Conservation (phyloP, 2,329 filamentous ascomycete species). For the Acephala macrosclerotiorum region DNA sequence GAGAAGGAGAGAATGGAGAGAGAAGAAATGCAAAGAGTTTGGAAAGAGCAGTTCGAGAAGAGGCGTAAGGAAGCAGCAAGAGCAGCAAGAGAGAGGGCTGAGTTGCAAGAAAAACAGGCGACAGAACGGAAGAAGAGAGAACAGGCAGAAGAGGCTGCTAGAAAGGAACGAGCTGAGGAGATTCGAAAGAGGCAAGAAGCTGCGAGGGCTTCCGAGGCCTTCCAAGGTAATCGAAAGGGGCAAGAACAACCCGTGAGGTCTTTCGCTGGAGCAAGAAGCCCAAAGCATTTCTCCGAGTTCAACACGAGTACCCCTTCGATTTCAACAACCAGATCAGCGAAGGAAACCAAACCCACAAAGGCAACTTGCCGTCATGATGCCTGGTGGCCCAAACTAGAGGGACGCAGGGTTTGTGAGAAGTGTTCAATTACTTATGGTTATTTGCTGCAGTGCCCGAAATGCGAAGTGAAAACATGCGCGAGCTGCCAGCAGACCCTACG, state of each 20-base stretch:
- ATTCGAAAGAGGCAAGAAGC: no score
- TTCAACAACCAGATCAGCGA: neutral
- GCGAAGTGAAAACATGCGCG: slow-evolving; percentile 33
- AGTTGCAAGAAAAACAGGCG: slow-evolving; percentile 22
- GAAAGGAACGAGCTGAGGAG: slow-evolving; percentile 25
- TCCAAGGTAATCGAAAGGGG: neutral
- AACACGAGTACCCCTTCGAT: slow-evolving; percentile 5
- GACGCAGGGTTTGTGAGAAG: slow-evolving; percentile 25
- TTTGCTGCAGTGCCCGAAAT: slow-evolving; percentile 35
- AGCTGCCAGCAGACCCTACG: slow-evolving; percentile 24
- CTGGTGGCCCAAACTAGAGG: slow-evolving; percentile 37
- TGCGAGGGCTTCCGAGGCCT: no score
- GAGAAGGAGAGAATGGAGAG: slow-evolving; percentile 3
- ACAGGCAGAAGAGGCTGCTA: slow-evolving; percentile 27
- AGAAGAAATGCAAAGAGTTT: no score
- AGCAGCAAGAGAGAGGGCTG: slow-evolving; percentile 18
- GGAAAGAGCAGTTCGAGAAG: neutral
- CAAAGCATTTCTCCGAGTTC: slow-evolving; percentile 1
- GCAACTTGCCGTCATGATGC: slow-evolving; percentile 28
- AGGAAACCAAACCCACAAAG: slow-evolving; percentile 8
- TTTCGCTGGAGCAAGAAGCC: neutral
- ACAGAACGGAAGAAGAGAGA: slow-evolving; percentile 26
- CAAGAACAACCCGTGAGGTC: neutral
- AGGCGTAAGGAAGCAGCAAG: neutral
- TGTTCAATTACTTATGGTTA: slow-evolving; percentile 30